These are phyloP conservation scores for Aureobasidium pullulans DNA, from an alignment of 2,329 filamentous ascomycete genomes.

Conservation along the genomic window DNA sequence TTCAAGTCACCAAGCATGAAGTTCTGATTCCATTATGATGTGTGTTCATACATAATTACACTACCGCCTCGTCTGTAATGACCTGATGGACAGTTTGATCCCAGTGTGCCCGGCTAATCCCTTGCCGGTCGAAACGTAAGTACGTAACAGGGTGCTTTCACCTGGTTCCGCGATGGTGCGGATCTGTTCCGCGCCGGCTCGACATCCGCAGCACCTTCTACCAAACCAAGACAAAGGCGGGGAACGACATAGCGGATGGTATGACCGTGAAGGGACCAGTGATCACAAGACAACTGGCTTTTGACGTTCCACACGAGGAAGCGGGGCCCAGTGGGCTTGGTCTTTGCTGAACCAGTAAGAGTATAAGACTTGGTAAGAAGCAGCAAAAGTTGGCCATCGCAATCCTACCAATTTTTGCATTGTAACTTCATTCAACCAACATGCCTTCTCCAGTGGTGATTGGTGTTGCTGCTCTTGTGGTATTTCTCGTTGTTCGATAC, in stretches of 20 bases:
- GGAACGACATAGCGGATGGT: neutral
- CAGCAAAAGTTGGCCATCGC: neutral
- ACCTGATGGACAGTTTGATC: no score
- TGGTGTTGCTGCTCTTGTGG: constrained; percentile 33
- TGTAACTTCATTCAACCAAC: neutral
- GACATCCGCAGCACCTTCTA: neutral
- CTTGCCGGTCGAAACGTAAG: neutral
- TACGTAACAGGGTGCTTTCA: neutral
- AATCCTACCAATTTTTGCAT: neutral
- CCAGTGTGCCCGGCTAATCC: no score
- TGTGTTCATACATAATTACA: no score
- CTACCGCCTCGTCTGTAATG: no score
- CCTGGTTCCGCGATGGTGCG: neutral
- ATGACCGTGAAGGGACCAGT: neutral
- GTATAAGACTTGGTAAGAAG: constrained; percentile 12
- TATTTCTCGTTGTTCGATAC: constrained; percentile 34
- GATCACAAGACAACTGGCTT: neutral
- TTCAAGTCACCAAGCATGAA: no score
- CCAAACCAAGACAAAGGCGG: neutral
- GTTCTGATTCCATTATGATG: no score
- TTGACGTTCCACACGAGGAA: neutral
- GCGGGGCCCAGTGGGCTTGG: neutral
- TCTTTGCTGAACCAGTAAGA: constrained; percentile 3
- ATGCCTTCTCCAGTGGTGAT: constrained; percentile 32
- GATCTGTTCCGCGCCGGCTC: neutral